A percentile compares a stretch with the other conserved stretches of the same genome.
Evolutionary conservation across 1,139 yeast species (phyloP).

Genomic region (Pichia inconspicua): DNA sequence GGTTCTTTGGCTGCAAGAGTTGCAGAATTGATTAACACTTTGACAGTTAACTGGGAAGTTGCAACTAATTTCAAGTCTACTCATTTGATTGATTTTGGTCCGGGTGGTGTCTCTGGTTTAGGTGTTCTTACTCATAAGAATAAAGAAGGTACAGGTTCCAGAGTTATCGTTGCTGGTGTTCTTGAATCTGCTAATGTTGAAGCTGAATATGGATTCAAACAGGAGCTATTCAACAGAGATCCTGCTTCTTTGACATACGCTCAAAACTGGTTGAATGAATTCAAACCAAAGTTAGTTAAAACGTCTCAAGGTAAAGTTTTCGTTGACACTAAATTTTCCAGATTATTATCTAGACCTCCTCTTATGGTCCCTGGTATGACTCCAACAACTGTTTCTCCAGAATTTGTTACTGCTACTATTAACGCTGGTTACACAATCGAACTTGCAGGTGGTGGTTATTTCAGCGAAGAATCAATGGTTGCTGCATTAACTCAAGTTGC

Average conservation of each 20-base stretch:
- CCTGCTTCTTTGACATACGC: conserved; percentile 67
- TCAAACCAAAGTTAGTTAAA: conserved; percentile 76
- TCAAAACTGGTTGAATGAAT: conserved; percentile 85
- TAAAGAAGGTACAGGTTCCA: conserved; percentile 97
- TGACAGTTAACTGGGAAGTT: conserved; percentile 90
- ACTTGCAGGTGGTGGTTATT: conserved; percentile 98
- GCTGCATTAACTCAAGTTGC: conserved; percentile 69
- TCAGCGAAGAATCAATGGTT: conserved; percentile 62
- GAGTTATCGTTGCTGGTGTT: conserved; percentile 89
- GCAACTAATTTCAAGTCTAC: conserved; percentile 79
- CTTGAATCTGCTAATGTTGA: conserved; percentile 59
- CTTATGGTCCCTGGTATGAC: conserved; percentile 99
- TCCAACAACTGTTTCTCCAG: conserved; percentile 93
- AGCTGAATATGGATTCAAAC: conserved; percentile 90
- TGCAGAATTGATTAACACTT: conserved; percentile 72
- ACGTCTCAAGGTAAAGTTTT: conserved; percentile 63
- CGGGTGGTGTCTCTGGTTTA: conserved; percentile 96
- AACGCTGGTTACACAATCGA: conserved; percentile 97
- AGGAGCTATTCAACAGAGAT: conserved; percentile 78
- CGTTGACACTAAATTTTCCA: conserved; percentile 91
- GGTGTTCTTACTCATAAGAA: conserved; percentile 95
- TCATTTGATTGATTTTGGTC: conserved; percentile 94
- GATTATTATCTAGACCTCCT: conserved; percentile 91
- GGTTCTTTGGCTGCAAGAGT: conserved; percentile 58
- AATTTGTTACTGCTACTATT: conserved; percentile 84